Evolutionary conservation across 257 asterid genomes (phyloP), one percentile per base, ranked within the genome.

Genomic region (Prunella vulgaris): DNA sequence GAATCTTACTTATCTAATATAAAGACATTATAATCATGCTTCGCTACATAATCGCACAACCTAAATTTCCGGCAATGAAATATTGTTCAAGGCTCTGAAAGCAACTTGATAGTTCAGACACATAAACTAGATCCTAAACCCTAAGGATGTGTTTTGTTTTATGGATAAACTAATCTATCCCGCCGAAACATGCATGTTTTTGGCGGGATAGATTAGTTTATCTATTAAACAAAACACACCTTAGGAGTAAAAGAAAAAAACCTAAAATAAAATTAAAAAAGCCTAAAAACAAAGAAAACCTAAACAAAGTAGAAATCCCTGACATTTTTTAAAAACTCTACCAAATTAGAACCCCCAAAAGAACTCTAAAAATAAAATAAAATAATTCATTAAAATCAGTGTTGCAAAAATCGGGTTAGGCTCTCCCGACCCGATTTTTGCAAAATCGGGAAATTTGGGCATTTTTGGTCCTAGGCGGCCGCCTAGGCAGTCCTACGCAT

Each of bases 11-110:
- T 52, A n/a, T n/a, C n/a, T n/a, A 61, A 21, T 32, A 10, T 33
- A 53, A 60, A 49, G 51, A 60, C 10, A 60, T 21, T 59, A 38
- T 63, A 67, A 48, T 49, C 60, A 60, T 62, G 70, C 60, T 64
- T 56, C 42, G 30, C 1, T 59, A 38, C 38, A 68, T 44, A 10
- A 24, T 21, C 9, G 51, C 13, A 35, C 46, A 57, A 46, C 60
- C 63, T 6, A 46, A 69, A 68, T 66, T 48, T 37, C 58, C 40
- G 48, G 69, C 33, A 15, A 2, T 17, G 5, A 28, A 10, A 40
- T 2, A 28, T 28, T 18, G 67, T 18, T 4, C 66, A 37, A 20
- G 32, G 32, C 27, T 35, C 28, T 60, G 25, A 28, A 59, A 58
- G 37, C 10, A 58, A 67, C 22, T 17, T 15, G 51, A 67, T 12